Percentiles rank a stretch among this genome's conserved stretches.
Evolutionary conservation across 192 early-diverging fungal species (phyloP).

Genomic region (Coemansia sp.): DNA sequence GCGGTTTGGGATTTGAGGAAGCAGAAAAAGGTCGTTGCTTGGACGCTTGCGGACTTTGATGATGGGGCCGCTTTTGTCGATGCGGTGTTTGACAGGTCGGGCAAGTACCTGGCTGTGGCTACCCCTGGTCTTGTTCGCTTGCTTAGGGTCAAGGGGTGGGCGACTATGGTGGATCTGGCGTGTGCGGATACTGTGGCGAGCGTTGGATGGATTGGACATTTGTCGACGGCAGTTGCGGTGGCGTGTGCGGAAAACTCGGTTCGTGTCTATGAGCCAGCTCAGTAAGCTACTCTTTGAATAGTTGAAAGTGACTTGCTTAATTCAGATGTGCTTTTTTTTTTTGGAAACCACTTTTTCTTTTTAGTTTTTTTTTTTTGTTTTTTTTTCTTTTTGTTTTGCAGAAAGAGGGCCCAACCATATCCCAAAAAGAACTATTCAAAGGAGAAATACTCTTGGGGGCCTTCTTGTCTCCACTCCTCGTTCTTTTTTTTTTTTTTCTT

Average conservation of each 20-base stretch:
- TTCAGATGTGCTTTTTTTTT: too few relatives aligned
- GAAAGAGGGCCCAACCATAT: too few relatives aligned
- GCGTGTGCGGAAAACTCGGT: conserved; percentile 24
- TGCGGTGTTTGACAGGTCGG: conserved; percentile 73
- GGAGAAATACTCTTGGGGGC: too few relatives aligned
- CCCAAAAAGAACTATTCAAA: not conserved
- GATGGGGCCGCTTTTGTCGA: conserved; percentile 13
- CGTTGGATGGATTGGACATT: conserved; percentile 13
- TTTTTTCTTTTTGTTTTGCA: too few relatives aligned
- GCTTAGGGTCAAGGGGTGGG: conserved; percentile 70
- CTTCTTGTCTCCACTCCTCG: not conserved
- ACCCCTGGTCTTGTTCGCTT: conserved; percentile 57
- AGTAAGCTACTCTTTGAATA: too few relatives aligned
- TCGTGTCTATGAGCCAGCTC: conserved; percentile 9
- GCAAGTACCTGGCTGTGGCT: conserved; percentile 79
- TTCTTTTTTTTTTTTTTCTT: not conserved
- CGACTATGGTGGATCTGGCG: conserved; percentile 11
- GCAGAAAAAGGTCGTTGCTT: conserved; percentile 54
- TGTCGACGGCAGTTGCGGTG: conserved; percentile 8
- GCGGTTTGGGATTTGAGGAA: conserved; percentile 96
- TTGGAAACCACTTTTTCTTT: too few relatives aligned
- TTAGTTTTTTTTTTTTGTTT: too few relatives aligned
- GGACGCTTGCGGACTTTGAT: conserved; percentile 15
- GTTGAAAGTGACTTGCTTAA: too few relatives aligned
- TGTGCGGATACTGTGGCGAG: not conserved